These are phyloP conservation scores for Thamnidium elegans DNA, from an alignment of 192 early-diverging fungal species.

Conservation along the genomic window DNA sequence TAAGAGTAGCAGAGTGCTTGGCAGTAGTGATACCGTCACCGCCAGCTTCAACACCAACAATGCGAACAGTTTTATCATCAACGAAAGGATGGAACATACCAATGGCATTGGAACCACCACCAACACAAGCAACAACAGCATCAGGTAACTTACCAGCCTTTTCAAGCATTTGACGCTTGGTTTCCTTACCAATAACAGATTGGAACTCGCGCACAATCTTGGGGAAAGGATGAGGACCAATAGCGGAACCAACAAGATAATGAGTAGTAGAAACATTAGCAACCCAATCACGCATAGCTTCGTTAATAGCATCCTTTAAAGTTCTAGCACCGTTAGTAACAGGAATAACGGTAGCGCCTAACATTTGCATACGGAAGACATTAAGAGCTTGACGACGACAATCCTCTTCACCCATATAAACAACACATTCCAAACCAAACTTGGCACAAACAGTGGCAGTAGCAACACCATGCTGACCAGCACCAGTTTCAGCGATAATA, in stretches of 20 bases:
- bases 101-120: slow-evolving; percentile 96
- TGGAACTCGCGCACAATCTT: slow-evolving; percentile 97
- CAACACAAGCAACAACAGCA: slow-evolving; percentile 93
- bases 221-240: slow-evolving; percentile 97
- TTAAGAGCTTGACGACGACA: slow-evolving; percentile 90
- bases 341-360: slow-evolving; percentile 91
- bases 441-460: slow-evolving; percentile 98
- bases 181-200: slow-evolving; percentile 92
- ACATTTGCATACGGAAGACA: slow-evolving; percentile 91
- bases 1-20: slow-evolving; percentile 87
- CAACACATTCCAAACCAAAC: slow-evolving; percentile 92
- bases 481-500: slow-evolving; percentile 98
- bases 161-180: slow-evolving; percentile 79
- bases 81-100: slow-evolving; percentile 97
- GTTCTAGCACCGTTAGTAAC: slow-evolving; percentile 76
- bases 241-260: slow-evolving; percentile 95
- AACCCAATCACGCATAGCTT: slow-evolving; percentile 98
- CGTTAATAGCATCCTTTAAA: slow-evolving; percentile 98
- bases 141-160: slow-evolving; percentile 86
- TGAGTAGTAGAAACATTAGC: slow-evolving; percentile 92
- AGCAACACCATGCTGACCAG: slow-evolving; percentile 97
- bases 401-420: slow-evolving; percentile 99
- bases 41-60: slow-evolving; percentile 94
- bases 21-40: slow-evolving; percentile 88
- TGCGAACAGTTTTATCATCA: slow-evolving; percentile 75